A percentile compares a stretch with the other conserved stretches of the same genome.
Conservation (phyloP, 805 yeast genomes). For the Maudiozyma pseudohumilis region DNA sequence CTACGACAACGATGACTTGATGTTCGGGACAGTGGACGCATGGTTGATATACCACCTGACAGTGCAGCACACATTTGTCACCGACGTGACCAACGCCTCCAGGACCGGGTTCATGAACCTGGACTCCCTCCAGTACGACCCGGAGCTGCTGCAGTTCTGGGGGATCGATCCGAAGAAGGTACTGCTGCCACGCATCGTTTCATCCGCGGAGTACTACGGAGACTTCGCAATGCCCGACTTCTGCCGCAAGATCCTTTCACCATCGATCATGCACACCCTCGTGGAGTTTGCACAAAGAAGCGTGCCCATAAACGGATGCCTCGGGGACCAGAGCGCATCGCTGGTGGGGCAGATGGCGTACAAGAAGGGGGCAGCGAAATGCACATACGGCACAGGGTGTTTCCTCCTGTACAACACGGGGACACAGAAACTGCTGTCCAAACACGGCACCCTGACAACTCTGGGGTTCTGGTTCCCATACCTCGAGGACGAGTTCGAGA, state of each 20-base stretch:
- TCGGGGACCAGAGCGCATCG: conserved; percentile 93
- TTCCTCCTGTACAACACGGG: conserved; percentile 87
- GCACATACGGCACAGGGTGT: conserved; percentile 96
- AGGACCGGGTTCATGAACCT: conserved; percentile 86
- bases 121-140: conserved; percentile 65
- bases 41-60: conserved; percentile 87
- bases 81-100: conserved; percentile 88
- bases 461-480: conserved; percentile 84
- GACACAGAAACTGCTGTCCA: conserved; percentile 51
- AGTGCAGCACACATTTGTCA: conserved; percentile 53
- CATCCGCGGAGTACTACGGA: conserved; percentile 74
- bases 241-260: conserved; percentile 41
- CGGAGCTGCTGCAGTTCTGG: conserved; percentile 66
- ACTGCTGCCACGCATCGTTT: conserved; percentile 62
- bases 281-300: conserved; percentile 39
- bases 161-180: conserved; percentile 61
- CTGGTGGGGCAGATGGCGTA: conserved; percentile 87
- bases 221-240: conserved; percentile 46
- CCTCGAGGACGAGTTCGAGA: conserved; percentile 29
- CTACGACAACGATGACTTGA: conserved; percentile 66
- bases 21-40: conserved; percentile 91
- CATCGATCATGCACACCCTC: conserved; percentile 42
- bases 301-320: conserved; percentile 76
- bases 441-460: conserved; percentile 80
- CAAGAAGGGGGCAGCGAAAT: conserved; percentile 76